Conservation (phyloP, 805 yeast species). For the Nakazawaea sp. region DNA sequence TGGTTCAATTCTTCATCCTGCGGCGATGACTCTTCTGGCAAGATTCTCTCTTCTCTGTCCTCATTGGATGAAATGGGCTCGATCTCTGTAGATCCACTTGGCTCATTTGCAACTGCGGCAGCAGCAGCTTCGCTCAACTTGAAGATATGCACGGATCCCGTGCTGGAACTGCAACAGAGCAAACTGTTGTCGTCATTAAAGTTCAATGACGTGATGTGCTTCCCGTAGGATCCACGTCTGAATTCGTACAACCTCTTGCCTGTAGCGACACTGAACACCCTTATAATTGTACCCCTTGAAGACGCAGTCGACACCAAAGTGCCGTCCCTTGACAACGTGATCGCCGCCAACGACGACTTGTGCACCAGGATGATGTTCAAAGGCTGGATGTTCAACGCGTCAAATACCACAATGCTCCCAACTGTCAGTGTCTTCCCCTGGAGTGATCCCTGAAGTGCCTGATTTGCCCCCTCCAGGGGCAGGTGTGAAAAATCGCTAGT, state of each 20-base stretch:
- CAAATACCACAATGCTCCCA: constrained; percentile 77
- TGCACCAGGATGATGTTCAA: constrained; percentile 83
- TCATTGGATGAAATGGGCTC: constrained; percentile 25
- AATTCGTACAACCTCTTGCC: constrained; percentile 65
- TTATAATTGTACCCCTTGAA: constrained; percentile 79
- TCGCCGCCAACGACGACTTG: constrained; percentile 62
- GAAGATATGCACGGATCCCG: constrained; percentile 91
- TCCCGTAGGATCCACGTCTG: constrained; percentile 81
- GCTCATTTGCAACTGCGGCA: constrained; percentile 20
- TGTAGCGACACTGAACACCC: constrained; percentile 67
- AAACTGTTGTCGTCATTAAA: constrained; percentile 68
- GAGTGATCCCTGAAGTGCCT: background rate
- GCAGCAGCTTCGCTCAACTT: constrained; percentile 39
- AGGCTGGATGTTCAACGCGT: constrained; percentile 67
- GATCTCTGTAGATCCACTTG: constrained; percentile 21
- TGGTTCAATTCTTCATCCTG: constrained; percentile 7
- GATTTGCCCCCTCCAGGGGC: background rate
- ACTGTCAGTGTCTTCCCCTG: constrained; percentile 23
- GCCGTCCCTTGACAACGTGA: constrained; percentile 71
- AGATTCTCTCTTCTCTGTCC: constrained; percentile 18
- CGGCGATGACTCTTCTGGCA: constrained; percentile 5
- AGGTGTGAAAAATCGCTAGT: background rate
- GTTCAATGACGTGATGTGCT: constrained; percentile 67
- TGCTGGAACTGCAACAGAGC: constrained; percentile 79
- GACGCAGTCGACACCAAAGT: constrained; percentile 83